Percentiles rank a stretch among this genome's conserved stretches.
Evolutionary conservation across 176 grass and related monocot species (phyloP).

Genomic region (Calamus simplicifolius): DNA sequence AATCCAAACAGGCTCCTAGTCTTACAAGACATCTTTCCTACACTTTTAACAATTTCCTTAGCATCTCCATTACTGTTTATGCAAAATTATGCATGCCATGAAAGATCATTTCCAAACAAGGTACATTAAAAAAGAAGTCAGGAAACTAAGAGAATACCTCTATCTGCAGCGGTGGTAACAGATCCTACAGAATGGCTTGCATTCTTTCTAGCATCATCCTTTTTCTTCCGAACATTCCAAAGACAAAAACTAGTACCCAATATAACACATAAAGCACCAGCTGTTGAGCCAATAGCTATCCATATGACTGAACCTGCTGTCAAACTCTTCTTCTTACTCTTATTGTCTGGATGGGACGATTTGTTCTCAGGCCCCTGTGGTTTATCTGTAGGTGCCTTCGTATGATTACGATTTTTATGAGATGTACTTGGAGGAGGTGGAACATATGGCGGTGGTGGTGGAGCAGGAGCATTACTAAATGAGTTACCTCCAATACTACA

Average conservation of each 20-base stretch:
- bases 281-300: constrained; percentile 49
- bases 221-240: constrained; percentile 37
- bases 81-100: too few species aligned
- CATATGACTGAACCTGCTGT: constrained; percentile 43
- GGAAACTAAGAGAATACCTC: constrained; percentile 42
- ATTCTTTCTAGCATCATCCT: constrained; percentile 44
- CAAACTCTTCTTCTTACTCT: constrained; percentile 55
- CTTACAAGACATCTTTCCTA: too few species aligned
- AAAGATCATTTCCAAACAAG: too few species aligned
- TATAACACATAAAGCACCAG: constrained; percentile 40
- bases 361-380: constrained; percentile 29
- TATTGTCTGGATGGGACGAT: constrained; percentile 14
- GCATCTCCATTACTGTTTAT: too few species aligned
- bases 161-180: constrained; percentile 42
- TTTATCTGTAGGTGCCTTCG: constrained; percentile 31
- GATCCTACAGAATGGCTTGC: constrained; percentile 57
- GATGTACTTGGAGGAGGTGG: constrained; percentile 60
- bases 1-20: too few species aligned
- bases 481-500: constrained; percentile 79
- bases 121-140: not conserved
- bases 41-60: too few species aligned
- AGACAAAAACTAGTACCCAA: constrained; percentile 52
- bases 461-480: constrained; percentile 63
- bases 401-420: constrained; percentile 23
- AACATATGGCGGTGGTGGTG: constrained; percentile 75